Conservation (phyloP, 73 alveolate genomes). For the Tetrahymena thermophila region DNA sequence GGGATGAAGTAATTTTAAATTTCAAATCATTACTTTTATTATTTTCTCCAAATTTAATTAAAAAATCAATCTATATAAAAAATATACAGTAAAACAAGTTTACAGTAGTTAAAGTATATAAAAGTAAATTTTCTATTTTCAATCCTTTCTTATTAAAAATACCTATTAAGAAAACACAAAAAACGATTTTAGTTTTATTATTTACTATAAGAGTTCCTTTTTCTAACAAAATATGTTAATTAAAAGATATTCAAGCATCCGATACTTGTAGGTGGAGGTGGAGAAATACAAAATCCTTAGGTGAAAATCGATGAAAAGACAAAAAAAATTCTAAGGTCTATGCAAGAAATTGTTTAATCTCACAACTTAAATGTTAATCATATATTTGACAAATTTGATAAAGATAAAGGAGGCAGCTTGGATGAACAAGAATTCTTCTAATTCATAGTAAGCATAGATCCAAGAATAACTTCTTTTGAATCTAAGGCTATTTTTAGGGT, state of each 20-base stretch:
- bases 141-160: no score
- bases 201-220: no score
- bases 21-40: background rate
- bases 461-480: conserved; percentile 10
- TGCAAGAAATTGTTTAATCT: background rate
- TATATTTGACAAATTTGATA: conserved; percentile 11
- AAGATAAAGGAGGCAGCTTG: background rate
- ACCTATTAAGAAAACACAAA: no score
- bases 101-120: no score
- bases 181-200: no score
- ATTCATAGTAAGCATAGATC: conserved; percentile 4
- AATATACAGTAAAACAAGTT: background rate
- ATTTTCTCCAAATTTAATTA: background rate
- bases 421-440: conserved; percentile 24
- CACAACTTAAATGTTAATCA: background rate
- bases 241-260: background rate
- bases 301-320: background rate
- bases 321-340: background rate
- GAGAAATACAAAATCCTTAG: background rate
- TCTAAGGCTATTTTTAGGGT: conserved; percentile 5
- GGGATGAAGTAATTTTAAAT: conserved; percentile 4
- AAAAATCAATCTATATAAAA: background rate
- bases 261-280: background rate
- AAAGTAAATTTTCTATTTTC: no score
- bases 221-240: background rate